Percentiles rank a stretch among this genome's conserved stretches.
Evolutionary conservation across 768 basidiomycete species (phyloP).

Genomic region (Cystofilobasidium ferigula): DNA sequence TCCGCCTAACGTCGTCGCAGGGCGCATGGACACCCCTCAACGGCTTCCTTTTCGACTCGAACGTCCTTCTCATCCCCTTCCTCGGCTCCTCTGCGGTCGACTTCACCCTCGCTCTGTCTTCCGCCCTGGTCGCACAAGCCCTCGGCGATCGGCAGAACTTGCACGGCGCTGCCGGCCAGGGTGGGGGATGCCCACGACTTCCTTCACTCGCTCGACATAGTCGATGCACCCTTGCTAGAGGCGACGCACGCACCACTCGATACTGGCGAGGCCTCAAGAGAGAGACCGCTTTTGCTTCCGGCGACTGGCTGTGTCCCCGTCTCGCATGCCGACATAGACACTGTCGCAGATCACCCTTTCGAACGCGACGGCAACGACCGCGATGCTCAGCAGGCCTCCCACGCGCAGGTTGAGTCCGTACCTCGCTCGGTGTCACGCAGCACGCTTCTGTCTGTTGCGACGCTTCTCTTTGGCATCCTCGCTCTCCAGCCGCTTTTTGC

Average conservation of each 20-base stretch:
- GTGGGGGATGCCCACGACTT: no score
- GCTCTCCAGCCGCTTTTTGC: background rate
- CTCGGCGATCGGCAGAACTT: no score
- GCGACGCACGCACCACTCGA: no score
- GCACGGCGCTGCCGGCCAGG: no score
- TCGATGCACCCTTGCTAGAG: no score
- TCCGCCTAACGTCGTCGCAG: background rate
- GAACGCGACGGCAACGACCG: background rate
- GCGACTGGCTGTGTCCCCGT: no score
- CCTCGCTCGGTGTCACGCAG: background rate
- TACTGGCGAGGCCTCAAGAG: no score
- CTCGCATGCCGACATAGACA: background rate
- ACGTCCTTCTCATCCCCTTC: background rate
- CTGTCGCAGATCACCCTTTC: background rate
- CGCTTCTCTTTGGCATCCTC: background rate
- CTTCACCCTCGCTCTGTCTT: background rate
- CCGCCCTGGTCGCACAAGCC: background rate
- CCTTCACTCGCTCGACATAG: no score
- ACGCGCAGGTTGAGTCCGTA: background rate
- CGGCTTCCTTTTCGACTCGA: slow-evolving; percentile 13
- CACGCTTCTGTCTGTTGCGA: background rate
- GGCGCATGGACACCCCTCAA: slow-evolving; percentile 8
- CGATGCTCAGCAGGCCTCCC: background rate
- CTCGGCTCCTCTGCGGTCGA: slow-evolving; percentile 1
- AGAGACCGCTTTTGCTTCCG: no score